Evolutionary conservation across 2,329 filamentous ascomycete genomes (phyloP), one percentile per base, ranked within the genome.

Genomic region (Neopestalotiopsis clavispora): DNA sequence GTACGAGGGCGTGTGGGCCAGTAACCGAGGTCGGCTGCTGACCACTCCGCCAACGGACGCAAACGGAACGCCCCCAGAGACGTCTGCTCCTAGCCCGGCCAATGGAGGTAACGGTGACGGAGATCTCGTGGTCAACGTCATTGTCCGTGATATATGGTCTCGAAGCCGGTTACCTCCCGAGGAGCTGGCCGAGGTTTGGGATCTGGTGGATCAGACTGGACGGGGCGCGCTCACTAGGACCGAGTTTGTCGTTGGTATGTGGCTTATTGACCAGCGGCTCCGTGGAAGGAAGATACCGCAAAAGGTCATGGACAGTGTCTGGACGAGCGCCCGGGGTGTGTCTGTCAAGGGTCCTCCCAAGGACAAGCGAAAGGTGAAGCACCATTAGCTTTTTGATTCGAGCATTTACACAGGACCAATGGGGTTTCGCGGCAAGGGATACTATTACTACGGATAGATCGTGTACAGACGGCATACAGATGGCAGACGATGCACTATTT

Each of bases 1-100:
- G 1, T 96, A 96, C 78, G 93, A 95, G 78, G 93, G 92, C 2
- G 87, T 96, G 1, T 96, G 93, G 92, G 93, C 93, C 1, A 93
- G 92, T 57, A 96, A 96, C 74, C 89, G 90, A 63, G 93, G 93
- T 0, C 69, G 89, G 0, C 80, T 88, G 9, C 77, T 86, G 2
- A 74, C 80, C 69, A 34, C 58, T 67, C 4, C 74, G 69, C 2
- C 72, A 69, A 38, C 59, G 45, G 13, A 63, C 66, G 12, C 59
- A 6, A 66, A 56, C 30, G 72, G 45, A 70, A 40, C 66, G 38
- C 14, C 62, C 3, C 2, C 66, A 57, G 30, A 58, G 20, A 10
- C 56, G 52, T 32, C 23, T 5, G 42, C 59, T 28, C 30, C 30
- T 4, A 40, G 62, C 34, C 60, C 34, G 45, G 23, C n/a, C 28